These are phyloP conservation scores for Astragalus membranaceus DNA, from an alignment of 306 rosid species.

Conservation along the genomic window DNA sequence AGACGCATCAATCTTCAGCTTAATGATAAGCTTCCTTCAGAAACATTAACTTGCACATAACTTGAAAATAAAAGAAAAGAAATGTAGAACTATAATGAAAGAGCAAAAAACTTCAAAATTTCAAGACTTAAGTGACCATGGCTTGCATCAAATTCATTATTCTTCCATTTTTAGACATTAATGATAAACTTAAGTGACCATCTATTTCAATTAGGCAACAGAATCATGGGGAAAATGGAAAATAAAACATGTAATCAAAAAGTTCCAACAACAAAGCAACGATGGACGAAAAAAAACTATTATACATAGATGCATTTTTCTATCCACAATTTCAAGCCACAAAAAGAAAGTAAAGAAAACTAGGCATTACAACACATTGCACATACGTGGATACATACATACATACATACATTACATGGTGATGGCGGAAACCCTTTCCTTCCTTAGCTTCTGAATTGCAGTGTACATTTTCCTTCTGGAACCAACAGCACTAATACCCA, in stretches of 20 bases:
- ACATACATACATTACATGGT: neutral
- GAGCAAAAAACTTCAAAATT: neutral
- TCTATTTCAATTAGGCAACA: neutral
- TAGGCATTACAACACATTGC: neutral
- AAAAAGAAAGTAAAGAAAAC: neutral
- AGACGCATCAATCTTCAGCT: neutral
- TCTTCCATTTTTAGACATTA: neutral
- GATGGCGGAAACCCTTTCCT: conserved; percentile 43
- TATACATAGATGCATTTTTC: conserved; percentile 17
- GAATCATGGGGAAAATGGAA: neutral
- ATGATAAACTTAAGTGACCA: neutral
- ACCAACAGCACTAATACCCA: conserved; percentile 73
- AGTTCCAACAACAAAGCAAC: neutral
- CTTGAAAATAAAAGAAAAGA: too few relatives aligned
- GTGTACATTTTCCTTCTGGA: conserved; percentile 62
- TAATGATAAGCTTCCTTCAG: neutral
- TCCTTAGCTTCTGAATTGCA: conserved; percentile 63
- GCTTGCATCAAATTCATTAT: neutral
- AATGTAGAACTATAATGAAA: neutral
- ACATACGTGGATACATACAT: neutral
- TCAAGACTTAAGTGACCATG: neutral
- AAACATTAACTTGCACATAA: neutral
- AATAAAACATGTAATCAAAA: neutral
- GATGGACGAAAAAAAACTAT: conserved; percentile 4
- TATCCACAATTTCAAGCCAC: conserved; percentile 18